Base-by-base conservation (phyloP, 108 stramenopile species). In the Nannochloropsis gaditana region DNA sequence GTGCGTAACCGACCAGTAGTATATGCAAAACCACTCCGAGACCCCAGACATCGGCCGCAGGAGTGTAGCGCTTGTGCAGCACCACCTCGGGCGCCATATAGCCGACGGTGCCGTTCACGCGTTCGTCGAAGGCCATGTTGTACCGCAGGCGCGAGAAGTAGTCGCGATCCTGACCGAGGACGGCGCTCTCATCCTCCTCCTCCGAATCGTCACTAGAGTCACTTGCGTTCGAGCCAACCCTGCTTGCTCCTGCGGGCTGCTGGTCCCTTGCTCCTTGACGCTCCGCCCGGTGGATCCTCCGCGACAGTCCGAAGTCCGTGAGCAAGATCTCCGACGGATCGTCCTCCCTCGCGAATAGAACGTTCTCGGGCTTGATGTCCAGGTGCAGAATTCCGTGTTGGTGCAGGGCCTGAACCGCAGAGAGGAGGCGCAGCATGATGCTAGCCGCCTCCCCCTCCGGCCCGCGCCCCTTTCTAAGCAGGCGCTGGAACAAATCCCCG, bases 361-460 rank as follows among this genome's bases (percentile, higher is more conserved):
- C 41, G 82, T 86, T 86, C 42, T 86, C 86, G n/a, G 86, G 86
- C 42, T 86, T 86, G 9, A 86, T 86, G 44, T 86, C 86, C 44
- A 86, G 42, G 81, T 86, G 86, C 43, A 86, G 83, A 44, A 86
- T 83, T 83, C 82, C 86, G n/a, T 86, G 86, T 31, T 31, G 42
- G 42, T 86, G 86, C n/a, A 86, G 83, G 5, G 83, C 86, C 42
- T 80, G 43, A n/a, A 86, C 41, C n/a, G 80, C 86, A 3, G 79
- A 80, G 41, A 86, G 41, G 19, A 86, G 5, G 41, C 82, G 82
- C 11, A 15, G 11, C 41, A 80, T 44, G 15, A 86, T 44, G n/a
- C 45, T 41, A 21, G 86, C 86, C n/a, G 86, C 86, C 19, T 86
- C 86, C 10, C 21, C 9, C 42, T 86, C 86, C 41, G 86, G 44